Evolutionary conservation across 768 basidiomycete genomes (phyloP).

Genomic region (Neoboletus subvelutipes): DNA sequence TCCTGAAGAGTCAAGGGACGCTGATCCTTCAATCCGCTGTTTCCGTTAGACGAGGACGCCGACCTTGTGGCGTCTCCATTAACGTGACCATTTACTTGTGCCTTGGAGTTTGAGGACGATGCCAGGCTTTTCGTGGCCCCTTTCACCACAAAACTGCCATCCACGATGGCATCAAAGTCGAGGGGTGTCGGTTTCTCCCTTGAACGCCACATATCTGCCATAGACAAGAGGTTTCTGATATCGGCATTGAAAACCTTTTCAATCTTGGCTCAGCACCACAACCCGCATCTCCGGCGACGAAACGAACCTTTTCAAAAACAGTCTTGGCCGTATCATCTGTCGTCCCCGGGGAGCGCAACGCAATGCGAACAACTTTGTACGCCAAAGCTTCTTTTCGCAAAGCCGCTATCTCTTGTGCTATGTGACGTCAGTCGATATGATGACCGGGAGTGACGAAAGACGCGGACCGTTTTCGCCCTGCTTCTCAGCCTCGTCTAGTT

Average conservation of each 20-base stretch:
- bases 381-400: conserved; percentile 87
- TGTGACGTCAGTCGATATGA: not conserved
- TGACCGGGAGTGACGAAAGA: conserved; percentile 13
- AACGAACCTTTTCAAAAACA: conserved; percentile 80
- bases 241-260: conserved; percentile 83
- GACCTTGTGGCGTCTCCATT: conserved; percentile 13
- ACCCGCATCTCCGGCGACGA: not conserved
- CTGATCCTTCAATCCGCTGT: conserved; percentile 73
- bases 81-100: conserved; percentile 26
- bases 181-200: conserved; percentile 85
- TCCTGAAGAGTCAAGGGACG: conserved; percentile 73
- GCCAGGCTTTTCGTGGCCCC: conserved; percentile 20
- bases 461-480: conserved; percentile 85
- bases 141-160: conserved; percentile 55
- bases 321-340: conserved; percentile 56
- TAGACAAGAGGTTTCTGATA: conserved; percentile 82
- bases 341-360: conserved; percentile 48
- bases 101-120: conserved; percentile 19
- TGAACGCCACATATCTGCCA: conserved; percentile 97
- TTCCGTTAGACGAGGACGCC: conserved; percentile 13
- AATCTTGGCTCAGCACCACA: not conserved
- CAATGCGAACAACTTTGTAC: conserved; percentile 76
- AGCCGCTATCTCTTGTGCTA: conserved; percentile 88
- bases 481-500: conserved; percentile 89
- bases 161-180: conserved; percentile 72